These are phyloP conservation scores for Nemania sp. DNA, from an alignment of 2,329 filamentous ascomycete genomes.

Conservation along the genomic window DNA sequence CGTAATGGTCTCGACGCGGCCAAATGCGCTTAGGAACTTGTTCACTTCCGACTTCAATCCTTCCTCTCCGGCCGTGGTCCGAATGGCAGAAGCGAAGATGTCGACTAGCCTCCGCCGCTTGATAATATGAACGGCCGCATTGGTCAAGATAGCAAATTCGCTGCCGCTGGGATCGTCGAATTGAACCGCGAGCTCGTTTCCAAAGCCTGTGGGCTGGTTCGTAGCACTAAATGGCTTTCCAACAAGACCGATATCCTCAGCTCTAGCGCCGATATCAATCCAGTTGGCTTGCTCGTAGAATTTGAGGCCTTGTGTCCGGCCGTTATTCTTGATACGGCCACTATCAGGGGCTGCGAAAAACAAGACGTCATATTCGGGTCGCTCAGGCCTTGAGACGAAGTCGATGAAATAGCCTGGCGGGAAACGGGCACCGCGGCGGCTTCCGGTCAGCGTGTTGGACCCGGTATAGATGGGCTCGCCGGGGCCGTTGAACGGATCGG, in stretches of 20 bases:
- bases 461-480: constrained; percentile 50
- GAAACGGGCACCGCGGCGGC: constrained; percentile 63
- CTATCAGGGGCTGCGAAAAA: constrained; percentile 89
- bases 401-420: constrained; percentile 91
- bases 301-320: constrained; percentile 54
- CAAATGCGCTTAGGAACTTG: constrained; percentile 83
- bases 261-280: constrained; percentile 72
- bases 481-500: constrained; percentile 36
- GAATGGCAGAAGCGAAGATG: constrained; percentile 82
- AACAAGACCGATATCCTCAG: constrained; percentile 78
- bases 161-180: constrained; percentile 75
- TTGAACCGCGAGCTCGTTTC: constrained; percentile 95
- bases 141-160: constrained; percentile 90
- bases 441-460: constrained; percentile 53
- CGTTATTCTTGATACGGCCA: constrained; percentile 72
- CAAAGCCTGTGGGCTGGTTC: constrained; percentile 74
- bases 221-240: constrained; percentile 73
- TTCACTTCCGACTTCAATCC: constrained; percentile 80
- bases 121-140: constrained; percentile 85
- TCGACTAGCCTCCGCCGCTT: constrained; percentile 85
- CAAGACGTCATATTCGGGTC: constrained; percentile 65
- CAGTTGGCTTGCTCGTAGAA: constrained; percentile 82
- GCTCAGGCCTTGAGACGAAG: constrained; percentile 68
- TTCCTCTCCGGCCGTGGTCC: constrained; percentile 73
- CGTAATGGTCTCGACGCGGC: constrained; percentile 84